Conservation (phyloP, 805 yeast species). For the Metschnikowia proteae region DNA sequence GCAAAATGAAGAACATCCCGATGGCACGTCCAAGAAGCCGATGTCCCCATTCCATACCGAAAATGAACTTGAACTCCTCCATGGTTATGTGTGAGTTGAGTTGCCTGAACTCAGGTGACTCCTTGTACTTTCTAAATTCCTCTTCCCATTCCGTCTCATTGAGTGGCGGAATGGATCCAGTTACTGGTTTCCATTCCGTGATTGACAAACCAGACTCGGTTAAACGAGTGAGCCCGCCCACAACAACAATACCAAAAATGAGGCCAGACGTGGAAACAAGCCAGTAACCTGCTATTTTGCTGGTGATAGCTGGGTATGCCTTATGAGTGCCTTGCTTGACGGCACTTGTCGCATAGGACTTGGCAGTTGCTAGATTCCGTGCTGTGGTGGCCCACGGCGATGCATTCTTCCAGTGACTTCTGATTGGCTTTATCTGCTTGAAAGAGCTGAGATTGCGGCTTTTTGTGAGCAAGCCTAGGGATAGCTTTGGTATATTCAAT, state of each 20-base stretch:
- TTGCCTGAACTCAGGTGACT: constrained; percentile 87
- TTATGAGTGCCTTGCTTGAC: constrained; percentile 1
- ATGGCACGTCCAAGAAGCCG: constrained; percentile 88
- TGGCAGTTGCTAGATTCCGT: background rate
- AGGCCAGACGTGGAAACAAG: constrained; percentile 80
- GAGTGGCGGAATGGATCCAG: constrained; percentile 91
- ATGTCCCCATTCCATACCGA: constrained; percentile 97
- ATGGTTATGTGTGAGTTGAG: constrained; percentile 84
- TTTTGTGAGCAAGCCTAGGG: background rate
- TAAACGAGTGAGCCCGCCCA: constrained; percentile 92
- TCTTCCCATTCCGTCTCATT: constrained; percentile 76
- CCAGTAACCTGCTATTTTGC: constrained; percentile 71
- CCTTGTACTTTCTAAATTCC: constrained; percentile 77
- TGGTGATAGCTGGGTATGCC: constrained; percentile 19
- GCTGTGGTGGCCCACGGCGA: background rate
- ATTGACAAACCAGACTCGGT: constrained; percentile 95
- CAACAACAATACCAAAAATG: constrained; percentile 92
- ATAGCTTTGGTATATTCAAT: background rate
- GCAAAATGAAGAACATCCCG: constrained; percentile 77
- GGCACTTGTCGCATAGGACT: background rate
- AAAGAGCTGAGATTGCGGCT: background rate
- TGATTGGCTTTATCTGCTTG: background rate
- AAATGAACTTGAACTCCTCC: constrained; percentile 92
- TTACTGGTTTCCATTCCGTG: constrained; percentile 98
- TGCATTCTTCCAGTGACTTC: background rate